These are phyloP conservation scores for Exophiala aquamarina DNA, from an alignment of 2,329 filamentous ascomycete genomes.

Conservation along the genomic window DNA sequence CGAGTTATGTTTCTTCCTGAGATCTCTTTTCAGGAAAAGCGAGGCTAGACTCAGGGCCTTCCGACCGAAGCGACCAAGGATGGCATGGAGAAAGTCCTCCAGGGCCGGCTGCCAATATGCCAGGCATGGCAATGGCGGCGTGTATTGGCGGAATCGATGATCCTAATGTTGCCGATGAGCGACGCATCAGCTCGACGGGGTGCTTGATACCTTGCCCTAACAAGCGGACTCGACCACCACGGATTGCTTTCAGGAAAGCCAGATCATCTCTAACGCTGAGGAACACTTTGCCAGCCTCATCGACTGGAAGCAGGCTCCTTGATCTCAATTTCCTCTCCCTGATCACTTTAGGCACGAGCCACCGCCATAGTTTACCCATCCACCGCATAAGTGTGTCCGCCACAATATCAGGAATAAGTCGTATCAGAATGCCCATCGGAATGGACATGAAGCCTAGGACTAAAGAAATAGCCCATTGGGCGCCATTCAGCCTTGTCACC, in stretches of 20 bases:
- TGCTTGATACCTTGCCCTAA: too few relatives aligned
- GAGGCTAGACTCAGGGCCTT: too few relatives aligned
- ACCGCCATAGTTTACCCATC: slow-evolving; percentile 47
- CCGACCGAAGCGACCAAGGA: too few relatives aligned
- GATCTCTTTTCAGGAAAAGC: too few relatives aligned
- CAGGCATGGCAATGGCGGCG: too few relatives aligned
- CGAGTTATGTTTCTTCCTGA: too few relatives aligned
- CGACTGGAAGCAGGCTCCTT: slow-evolving; percentile 35
- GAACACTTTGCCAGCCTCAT: slow-evolving; percentile 57
- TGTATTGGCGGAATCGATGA: too few relatives aligned
- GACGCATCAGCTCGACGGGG: too few relatives aligned
- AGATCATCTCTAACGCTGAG: slow-evolving; percentile 63
- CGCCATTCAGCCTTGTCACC: slow-evolving; percentile 49
- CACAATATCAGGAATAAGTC: slow-evolving; percentile 55
- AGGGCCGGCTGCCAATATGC: too few relatives aligned
- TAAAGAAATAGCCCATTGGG: slow-evolving; percentile 57
- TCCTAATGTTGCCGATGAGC: too few relatives aligned
- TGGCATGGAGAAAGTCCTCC: too few relatives aligned
- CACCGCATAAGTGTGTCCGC: too few relatives aligned
- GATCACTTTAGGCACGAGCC: slow-evolving; percentile 38
- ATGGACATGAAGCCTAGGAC: slow-evolving; percentile 51
- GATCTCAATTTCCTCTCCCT: slow-evolving; percentile 20
- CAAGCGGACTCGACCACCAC: slow-evolving; percentile 65
- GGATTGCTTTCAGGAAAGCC: slow-evolving; percentile 62
- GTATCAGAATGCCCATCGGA: slow-evolving; percentile 51